phyloP scores from a whole-genome alignment of 2,329 filamentous ascomycete genomes.

The Leptographium lundbergii region DNA sequence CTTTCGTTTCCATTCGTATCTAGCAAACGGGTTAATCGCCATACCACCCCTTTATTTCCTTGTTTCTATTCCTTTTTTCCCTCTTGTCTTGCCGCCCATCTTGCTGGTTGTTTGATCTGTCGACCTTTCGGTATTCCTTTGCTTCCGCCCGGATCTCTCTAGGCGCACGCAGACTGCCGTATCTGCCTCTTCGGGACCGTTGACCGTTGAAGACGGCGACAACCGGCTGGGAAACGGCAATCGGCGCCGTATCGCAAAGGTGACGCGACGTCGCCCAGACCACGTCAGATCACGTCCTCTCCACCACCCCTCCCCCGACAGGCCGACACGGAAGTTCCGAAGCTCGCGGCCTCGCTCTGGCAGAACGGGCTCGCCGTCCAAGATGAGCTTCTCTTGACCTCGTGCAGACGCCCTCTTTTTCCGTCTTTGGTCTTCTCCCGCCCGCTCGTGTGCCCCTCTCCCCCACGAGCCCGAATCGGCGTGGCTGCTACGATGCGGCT shows the following conservation, averaged over 20 bases:
- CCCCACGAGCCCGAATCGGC: background rate
- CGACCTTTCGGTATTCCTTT: background rate
- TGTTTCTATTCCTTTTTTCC: background rate
- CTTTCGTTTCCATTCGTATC: background rate
- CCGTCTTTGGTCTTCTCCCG: background rate
- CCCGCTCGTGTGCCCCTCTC: background rate
- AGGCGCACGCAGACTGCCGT: no score
- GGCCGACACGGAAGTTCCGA: background rate
- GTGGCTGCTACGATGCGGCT: background rate
- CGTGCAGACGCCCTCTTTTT: background rate
- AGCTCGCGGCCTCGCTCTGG: constrained; percentile 1
- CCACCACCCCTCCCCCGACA: background rate
- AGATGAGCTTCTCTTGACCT: constrained; percentile 2
- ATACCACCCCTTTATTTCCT: background rate
- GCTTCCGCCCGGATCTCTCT: background rate
- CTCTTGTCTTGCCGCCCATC: background rate
- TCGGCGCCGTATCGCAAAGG: background rate
- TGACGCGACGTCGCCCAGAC: background rate
- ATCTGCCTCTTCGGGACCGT: background rate
- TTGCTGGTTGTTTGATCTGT: background rate
- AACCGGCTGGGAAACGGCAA: background rate
- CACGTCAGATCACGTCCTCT: background rate
- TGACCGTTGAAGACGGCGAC: background rate
- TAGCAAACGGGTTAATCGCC: background rate
- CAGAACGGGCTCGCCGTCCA: constrained; percentile 5